These are phyloP conservation scores for Elsinoe ampelina DNA, from an alignment of 2,329 filamentous ascomycete species.

Conservation along the genomic window DNA sequence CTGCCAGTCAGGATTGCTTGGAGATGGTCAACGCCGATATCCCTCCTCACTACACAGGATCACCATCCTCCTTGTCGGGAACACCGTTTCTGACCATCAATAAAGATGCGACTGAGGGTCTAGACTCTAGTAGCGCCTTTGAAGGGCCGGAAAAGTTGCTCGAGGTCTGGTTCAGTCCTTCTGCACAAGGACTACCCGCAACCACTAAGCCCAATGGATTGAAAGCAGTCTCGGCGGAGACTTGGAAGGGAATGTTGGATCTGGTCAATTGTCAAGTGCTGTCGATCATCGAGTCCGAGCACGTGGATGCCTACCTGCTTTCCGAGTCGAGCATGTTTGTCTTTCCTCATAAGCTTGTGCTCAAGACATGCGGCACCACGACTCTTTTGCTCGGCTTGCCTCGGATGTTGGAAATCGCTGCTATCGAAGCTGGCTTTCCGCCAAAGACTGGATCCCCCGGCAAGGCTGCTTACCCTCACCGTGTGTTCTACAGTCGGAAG, in stretches of 20 bases:
- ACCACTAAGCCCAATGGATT: conserved; percentile 65
- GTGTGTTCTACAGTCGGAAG: conserved; percentile 98
- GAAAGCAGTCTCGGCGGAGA: conserved; percentile 73
- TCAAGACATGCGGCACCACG: conserved; percentile 97
- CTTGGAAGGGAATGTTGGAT: conserved; percentile 95
- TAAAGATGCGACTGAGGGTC: conserved; percentile 81
- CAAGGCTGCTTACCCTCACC: conserved; percentile 76
- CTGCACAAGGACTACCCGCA: conserved; percentile 60
- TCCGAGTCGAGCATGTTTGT: conserved; percentile 99
- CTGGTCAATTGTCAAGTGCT: conserved; percentile 97
- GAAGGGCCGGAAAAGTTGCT: conserved; percentile 97
- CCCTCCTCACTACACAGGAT: conserved; percentile 64
- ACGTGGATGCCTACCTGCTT: conserved; percentile 90
- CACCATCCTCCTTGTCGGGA: conserved; percentile 66
- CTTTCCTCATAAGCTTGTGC: conserved; percentile 97
- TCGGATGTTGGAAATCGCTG: conserved; percentile 85
- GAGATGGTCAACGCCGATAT: conserved; percentile 81
- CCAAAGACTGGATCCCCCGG: conserved; percentile 47
- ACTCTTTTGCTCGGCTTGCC: conserved; percentile 83
- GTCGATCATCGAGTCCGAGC: conserved; percentile 84
- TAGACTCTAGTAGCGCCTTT: conserved; percentile 93
- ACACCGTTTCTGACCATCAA: conserved; percentile 94
- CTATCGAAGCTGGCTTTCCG: conserved; percentile 78
- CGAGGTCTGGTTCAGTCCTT: conserved; percentile 94
- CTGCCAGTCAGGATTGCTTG: conserved; percentile 20